These are phyloP conservation scores for Pichia terricola DNA, from an alignment of 1,139 yeast species.

Conservation along the genomic window DNA sequence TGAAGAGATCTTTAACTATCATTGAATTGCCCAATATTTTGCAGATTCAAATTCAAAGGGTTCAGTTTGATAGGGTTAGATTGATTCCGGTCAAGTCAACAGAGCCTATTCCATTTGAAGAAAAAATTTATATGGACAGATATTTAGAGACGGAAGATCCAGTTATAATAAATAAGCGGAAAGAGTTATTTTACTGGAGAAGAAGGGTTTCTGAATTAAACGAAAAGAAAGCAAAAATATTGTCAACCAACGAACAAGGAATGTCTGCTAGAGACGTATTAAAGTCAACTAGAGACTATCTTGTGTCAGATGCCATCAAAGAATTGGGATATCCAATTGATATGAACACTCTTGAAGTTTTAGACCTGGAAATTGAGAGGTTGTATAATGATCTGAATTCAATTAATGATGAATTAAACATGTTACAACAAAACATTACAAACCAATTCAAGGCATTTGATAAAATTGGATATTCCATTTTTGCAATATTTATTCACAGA, in stretches of 20 bases:
- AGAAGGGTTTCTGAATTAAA: slow-evolving; percentile 38
- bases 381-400: slow-evolving; percentile 32
- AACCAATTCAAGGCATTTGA: slow-evolving; percentile 53
- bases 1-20: slow-evolving; percentile 64
- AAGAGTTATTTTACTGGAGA: slow-evolving; percentile 60
- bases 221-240: slow-evolving; percentile 33
- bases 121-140: slow-evolving; percentile 74
- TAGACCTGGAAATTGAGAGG: slow-evolving; percentile 27
- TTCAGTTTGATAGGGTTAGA: slow-evolving; percentile 69
- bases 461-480: slow-evolving; percentile 66
- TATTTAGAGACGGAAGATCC: slow-evolving; percentile 67
- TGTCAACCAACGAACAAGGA: slow-evolving; percentile 37
- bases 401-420: slow-evolving; percentile 32
- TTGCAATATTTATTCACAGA: slow-evolving; percentile 88
- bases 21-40: slow-evolving; percentile 67
- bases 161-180: slow-evolving; percentile 41
- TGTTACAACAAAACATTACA: slow-evolving; percentile 39
- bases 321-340: slow-evolving; percentile 25
- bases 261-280: slow-evolving; percentile 41
- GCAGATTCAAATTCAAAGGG: slow-evolving; percentile 91
- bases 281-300: slow-evolving; percentile 46
- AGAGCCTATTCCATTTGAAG: slow-evolving; percentile 74
- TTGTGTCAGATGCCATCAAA: slow-evolving; percentile 32
- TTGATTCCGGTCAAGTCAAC: slow-evolving; percentile 73
- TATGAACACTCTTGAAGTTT: slow-evolving; percentile 23